Conservation (phyloP, 768 basidiomycete genomes). For the Suillus ampliporus region DNA sequence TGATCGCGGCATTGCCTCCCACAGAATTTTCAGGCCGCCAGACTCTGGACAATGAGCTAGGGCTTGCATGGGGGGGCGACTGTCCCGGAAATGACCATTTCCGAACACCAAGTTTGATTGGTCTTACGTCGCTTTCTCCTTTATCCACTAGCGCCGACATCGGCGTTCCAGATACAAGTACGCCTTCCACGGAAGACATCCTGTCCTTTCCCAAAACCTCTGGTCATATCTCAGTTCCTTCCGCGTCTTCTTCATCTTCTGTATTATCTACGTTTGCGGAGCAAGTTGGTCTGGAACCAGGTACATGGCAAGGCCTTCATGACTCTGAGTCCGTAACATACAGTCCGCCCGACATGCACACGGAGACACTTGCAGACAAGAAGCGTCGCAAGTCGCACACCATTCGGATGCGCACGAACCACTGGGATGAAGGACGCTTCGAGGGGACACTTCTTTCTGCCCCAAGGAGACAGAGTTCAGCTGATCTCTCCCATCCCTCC, state of each 20-base stretch:
- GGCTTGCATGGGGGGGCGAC: constrained; percentile 50
- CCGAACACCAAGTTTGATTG: constrained; percentile 60
- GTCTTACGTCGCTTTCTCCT: constrained; percentile 47
- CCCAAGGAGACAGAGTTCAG: constrained; percentile 18
- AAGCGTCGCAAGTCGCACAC: constrained; percentile 51
- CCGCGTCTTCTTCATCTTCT: neutral
- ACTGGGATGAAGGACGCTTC: constrained; percentile 65
- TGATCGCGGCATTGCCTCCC: constrained; percentile 16
- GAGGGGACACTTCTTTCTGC: constrained; percentile 38
- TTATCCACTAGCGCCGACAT: constrained; percentile 28
- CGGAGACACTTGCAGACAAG: constrained; percentile 27
- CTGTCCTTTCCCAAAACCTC: neutral
- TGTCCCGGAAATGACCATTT: constrained; percentile 49
- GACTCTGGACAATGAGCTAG: constrained; percentile 65
- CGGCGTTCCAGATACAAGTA: constrained; percentile 1
- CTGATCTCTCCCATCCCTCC: constrained; percentile 30
- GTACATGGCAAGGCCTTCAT: constrained; percentile 19
- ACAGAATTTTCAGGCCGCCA: constrained; percentile 23
- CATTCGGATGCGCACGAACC: constrained; percentile 60
- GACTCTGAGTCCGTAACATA: constrained; percentile 5
- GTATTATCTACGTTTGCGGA: neutral
- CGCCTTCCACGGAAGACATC: neutral
- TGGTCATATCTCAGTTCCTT: neutral
- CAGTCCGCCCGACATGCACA: constrained; percentile 36
- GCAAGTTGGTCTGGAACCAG: constrained; percentile 13